phyloP scores from a whole-genome alignment of 2,329 filamentous ascomycete genomes.

The Fusarium continuum region DNA sequence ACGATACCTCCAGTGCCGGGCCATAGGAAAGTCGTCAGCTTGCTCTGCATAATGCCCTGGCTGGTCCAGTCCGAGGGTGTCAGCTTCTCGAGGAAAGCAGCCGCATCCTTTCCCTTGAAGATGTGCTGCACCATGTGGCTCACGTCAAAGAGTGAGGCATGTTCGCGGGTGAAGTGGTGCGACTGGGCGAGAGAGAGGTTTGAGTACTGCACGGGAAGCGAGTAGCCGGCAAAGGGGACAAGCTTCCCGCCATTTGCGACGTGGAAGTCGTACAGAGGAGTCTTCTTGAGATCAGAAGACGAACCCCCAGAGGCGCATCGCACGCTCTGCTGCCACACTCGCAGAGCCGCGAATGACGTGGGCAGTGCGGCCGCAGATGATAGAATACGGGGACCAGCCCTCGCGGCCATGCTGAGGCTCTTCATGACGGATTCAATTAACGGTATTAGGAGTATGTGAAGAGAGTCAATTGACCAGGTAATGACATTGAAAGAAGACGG shows the following conservation, averaged over 20 bases:
- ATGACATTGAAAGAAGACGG: slow-evolving; percentile 3
- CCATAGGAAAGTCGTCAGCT: slow-evolving; percentile 85
- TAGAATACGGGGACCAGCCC: slow-evolving; percentile 45
- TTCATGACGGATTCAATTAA: slow-evolving; percentile 46
- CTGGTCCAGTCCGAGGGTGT: slow-evolving; percentile 78
- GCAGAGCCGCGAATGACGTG: slow-evolving; percentile 33
- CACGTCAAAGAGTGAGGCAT: slow-evolving; percentile 94
- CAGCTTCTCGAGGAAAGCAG: slow-evolving; percentile 82
- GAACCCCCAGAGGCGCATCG: slow-evolving; percentile 45
- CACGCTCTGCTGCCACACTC: slow-evolving; percentile 33
- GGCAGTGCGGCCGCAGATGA: slow-evolving; percentile 31
- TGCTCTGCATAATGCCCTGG: slow-evolving; percentile 74
- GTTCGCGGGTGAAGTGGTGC: slow-evolving; percentile 87
- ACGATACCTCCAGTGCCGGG: slow-evolving; percentile 87
- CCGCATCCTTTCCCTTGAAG: slow-evolving; percentile 81
- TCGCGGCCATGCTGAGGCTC: slow-evolving; percentile 44
- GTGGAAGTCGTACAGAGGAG: slow-evolving; percentile 82
- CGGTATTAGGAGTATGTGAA: slow-evolving; percentile 6
- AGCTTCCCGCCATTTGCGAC: slow-evolving; percentile 85
- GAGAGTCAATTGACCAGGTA: slow-evolving; percentile 30
- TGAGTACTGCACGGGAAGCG: slow-evolving; percentile 91
- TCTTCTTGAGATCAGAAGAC: slow-evolving; percentile 61
- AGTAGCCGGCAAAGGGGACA: slow-evolving; percentile 93
- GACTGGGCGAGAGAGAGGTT: slow-evolving; percentile 81
- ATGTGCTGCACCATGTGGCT: slow-evolving; percentile 96